Conservation (phyloP, 2,329 filamentous ascomycete genomes). For the Saccharata proteae region DNA sequence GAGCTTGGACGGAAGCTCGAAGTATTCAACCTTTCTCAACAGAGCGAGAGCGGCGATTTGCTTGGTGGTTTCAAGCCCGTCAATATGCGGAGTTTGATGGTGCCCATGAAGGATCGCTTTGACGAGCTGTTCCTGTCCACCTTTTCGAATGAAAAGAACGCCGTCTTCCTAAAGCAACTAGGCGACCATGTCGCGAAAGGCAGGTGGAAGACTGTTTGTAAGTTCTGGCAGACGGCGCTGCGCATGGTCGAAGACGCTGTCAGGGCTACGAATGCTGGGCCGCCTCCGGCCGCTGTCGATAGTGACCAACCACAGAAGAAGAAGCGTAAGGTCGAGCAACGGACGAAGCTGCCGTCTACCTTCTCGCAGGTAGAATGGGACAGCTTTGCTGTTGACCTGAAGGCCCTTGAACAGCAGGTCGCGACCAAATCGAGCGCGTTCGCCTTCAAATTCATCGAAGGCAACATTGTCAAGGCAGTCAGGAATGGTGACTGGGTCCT, state of each 20-base stretch:
- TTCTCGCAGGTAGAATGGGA: slow-evolving; percentile 65
- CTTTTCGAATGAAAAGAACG: slow-evolving; percentile 79
- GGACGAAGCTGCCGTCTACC: slow-evolving; percentile 25
- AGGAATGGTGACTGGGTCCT: slow-evolving; percentile 95
- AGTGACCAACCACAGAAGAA: slow-evolving; percentile 44
- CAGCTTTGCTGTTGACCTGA: slow-evolving; percentile 59
- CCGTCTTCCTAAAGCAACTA: slow-evolving; percentile 64
- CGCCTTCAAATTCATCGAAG: slow-evolving; percentile 91
- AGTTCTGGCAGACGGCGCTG: slow-evolving; percentile 78
- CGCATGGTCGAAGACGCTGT: slow-evolving; percentile 60
- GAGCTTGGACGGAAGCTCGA: slow-evolving; percentile 76
- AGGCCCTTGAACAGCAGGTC: slow-evolving; percentile 70
- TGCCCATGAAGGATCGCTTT: slow-evolving; percentile 89
- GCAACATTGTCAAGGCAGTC: slow-evolving; percentile 90
- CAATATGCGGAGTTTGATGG: slow-evolving; percentile 73
- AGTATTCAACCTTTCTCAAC: slow-evolving; percentile 92
- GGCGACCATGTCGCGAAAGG: slow-evolving; percentile 67
- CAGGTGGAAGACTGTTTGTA: slow-evolving; percentile 78
- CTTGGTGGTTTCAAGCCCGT: slow-evolving; percentile 95
- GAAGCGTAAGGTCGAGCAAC: slow-evolving; percentile 50
- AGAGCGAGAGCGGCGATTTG: slow-evolving; percentile 93
- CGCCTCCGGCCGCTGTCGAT: slow-evolving; percentile 21
- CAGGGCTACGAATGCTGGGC: slow-evolving; percentile 22
- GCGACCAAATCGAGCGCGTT: slow-evolving; percentile 62
- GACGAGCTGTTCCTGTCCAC: slow-evolving; percentile 79